phyloP scores from a whole-genome alignment of 192 early-diverging fungal species.

The Backusella liffmaniae region DNA sequence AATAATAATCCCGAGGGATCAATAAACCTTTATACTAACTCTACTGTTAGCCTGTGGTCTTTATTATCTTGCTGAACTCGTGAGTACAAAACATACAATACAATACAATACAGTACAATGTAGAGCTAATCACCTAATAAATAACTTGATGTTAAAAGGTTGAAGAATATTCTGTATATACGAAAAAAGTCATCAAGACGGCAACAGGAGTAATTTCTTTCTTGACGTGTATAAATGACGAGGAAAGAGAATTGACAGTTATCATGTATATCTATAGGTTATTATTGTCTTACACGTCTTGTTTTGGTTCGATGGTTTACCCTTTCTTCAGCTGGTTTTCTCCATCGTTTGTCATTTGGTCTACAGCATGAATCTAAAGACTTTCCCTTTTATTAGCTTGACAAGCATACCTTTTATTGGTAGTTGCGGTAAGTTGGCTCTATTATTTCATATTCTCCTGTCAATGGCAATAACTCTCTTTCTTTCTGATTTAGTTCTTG shows the following conservation, averaged over 20 bases:
- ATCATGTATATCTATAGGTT: conserved; percentile 29
- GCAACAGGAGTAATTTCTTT: conserved; percentile 46
- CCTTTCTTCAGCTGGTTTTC: conserved; percentile 64
- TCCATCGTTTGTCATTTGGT: conserved; percentile 75
- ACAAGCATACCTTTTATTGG: conserved; percentile 70
- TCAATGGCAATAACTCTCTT: neutral
- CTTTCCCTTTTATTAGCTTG: conserved; percentile 83
- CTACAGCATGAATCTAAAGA: conserved; percentile 77
- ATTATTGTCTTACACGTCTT: conserved; percentile 68
- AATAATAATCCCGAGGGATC: neutral
- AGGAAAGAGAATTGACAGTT: neutral
- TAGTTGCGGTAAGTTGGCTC: conserved; percentile 69
- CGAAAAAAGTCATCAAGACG: conserved; percentile 72
- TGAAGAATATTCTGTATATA: conserved; percentile 80
- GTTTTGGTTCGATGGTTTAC: conserved; percentile 79
- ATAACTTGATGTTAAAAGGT: conserved; percentile 27
- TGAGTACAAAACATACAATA: conserved; percentile 25
- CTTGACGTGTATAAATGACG: neutral
- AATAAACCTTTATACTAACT: neutral
- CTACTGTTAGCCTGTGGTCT: conserved; percentile 70
- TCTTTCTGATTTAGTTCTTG: conserved; percentile 55
- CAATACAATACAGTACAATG: conserved; percentile 22
- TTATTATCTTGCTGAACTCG: conserved; percentile 76
- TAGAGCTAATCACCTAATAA: neutral
- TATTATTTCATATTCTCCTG: neutral